Percentiles rank a stretch among this genome's conserved stretches.
Conservation (phyloP, 495 filamentous ascomycete genomes). For the Neurospora terricola region DNA sequence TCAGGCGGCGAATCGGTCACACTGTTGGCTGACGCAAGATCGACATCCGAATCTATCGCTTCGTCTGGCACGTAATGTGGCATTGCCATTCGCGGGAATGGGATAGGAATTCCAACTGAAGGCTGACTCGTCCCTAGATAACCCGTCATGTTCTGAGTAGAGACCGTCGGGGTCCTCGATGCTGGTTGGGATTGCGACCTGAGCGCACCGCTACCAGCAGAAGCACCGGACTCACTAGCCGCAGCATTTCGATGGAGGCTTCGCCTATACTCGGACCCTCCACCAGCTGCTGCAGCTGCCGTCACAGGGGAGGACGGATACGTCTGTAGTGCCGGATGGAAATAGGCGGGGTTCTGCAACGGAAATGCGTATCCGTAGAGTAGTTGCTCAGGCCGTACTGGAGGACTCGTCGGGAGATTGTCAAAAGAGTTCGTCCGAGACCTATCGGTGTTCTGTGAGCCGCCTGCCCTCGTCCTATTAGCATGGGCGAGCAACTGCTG, state of each 20-base stretch:
- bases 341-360: constrained; percentile 16
- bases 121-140: constrained; percentile 19
- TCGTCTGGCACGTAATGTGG: constrained; percentile 43
- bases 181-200: constrained; percentile 51
- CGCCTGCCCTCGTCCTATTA: constrained; percentile 30
- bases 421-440: constrained; percentile 45
- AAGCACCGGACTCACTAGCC: constrained; percentile 25
- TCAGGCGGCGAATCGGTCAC: constrained; percentile 30
- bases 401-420: constrained; percentile 40
- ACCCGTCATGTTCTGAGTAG: constrained; percentile 6
- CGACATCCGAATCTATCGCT: constrained; percentile 23
- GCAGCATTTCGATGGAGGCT: constrained; percentile 38
- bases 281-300: constrained; percentile 23
- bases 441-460: constrained; percentile 28
- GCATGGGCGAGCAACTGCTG: constrained; percentile 35
- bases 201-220: constrained; percentile 32
- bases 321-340: constrained; percentile 26
- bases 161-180: constrained; percentile 28
- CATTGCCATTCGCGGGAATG: constrained; percentile 27
- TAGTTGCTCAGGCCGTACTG: constrained; percentile 35
- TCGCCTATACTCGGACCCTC: constrained; percentile 36
- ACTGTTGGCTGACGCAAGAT: constrained; percentile 22
- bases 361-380: constrained; percentile 26
- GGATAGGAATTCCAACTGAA: constrained; percentile 20
- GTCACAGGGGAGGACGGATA: constrained; percentile 40